Evolutionary conservation across 2,329 filamentous ascomycete genomes (phyloP), one percentile per base, ranked within the genome.

Genomic region (Colletotrichum costaricense): DNA sequence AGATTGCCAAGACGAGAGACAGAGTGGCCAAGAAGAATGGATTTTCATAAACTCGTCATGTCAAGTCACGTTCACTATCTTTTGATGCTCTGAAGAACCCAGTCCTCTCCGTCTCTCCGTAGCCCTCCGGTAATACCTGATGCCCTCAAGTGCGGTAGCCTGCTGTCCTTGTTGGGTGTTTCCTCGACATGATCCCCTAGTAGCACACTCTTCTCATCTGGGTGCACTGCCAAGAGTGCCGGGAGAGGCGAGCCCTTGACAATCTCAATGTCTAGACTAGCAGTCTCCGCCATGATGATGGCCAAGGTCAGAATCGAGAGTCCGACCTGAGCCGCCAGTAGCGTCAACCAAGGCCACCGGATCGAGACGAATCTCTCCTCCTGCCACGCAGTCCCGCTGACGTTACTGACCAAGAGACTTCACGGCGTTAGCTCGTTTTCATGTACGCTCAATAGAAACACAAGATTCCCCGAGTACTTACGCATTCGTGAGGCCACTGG

Each of bases 201-300:
- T 4, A 71, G 14, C 12, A 46, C 33, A 6, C 6, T 26, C 33
- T 71, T 71, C 19, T 72, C 57, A 5, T 62, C 26, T 4, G 69
- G 30, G 19, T 59, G 49, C 19, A 72, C 30, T 4, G 69, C 65
- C 24, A 68, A 46, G 8, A 72, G 22, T 8, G 69, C 60, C 24
- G 69, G 65, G 8, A 72, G 59, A 5, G 69, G 52, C 7, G 69
- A 69, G 5, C 65, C 69, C 19, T 72, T 72, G 16, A 72, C 65
- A 46, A 72, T 72, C 24, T 72, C 65, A 26, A 72, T 63, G 6
- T 69, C 54, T 28, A 64, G 22, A 19, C 54, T 30, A 5, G 58
- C 58, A 24, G 69, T 69, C 22, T 72, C 57, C 7, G 56, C 33
- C n/a, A 72, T 63, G 38, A 72, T 38, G 0, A 64, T 49, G 9